These are phyloP conservation scores for Musa beccarii DNA, from an alignment of 176 grass and related monocot species.

Conservation along the genomic window DNA sequence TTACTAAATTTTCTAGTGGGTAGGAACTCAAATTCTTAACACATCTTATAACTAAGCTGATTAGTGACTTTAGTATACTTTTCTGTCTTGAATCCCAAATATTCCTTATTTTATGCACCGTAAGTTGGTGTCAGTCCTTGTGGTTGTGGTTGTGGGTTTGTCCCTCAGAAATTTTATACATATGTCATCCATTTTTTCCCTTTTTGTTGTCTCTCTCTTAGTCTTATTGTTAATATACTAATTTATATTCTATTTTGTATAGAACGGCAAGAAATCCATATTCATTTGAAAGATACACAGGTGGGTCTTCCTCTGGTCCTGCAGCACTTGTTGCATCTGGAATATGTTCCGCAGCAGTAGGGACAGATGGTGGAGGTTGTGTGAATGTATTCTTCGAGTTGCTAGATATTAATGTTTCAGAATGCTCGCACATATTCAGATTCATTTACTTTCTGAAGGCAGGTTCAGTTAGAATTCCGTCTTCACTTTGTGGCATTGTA, in stretches of 20 bases:
- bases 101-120: no score
- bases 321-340: constrained; percentile 91
- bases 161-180: no score
- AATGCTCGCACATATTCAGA: background rate
- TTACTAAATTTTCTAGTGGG: no score
- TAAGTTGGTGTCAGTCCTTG: no score
- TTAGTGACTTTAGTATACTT: no score
- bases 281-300: constrained; percentile 88
- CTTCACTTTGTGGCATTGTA: constrained; percentile 90
- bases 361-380: constrained; percentile 93
- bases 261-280: constrained; percentile 93
- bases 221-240: background rate
- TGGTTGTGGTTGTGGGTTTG: no score
- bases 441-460: constrained; percentile 19
- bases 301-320: constrained; percentile 95
- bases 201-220: background rate
- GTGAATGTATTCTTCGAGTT: constrained; percentile 9
- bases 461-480: constrained; percentile 98
- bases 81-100: no score
- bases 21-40: no score
- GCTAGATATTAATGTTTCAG: constrained; percentile 12
- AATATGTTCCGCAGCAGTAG: constrained; percentile 74
- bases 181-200: background rate
- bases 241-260: constrained; percentile 15
- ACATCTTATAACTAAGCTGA: no score